A percentile compares a stretch with the other conserved stretches of the same genome.
phyloP scores from a whole-genome alignment of 2,329 filamentous ascomycete species.

The Metarhizium anisopliae region DNA sequence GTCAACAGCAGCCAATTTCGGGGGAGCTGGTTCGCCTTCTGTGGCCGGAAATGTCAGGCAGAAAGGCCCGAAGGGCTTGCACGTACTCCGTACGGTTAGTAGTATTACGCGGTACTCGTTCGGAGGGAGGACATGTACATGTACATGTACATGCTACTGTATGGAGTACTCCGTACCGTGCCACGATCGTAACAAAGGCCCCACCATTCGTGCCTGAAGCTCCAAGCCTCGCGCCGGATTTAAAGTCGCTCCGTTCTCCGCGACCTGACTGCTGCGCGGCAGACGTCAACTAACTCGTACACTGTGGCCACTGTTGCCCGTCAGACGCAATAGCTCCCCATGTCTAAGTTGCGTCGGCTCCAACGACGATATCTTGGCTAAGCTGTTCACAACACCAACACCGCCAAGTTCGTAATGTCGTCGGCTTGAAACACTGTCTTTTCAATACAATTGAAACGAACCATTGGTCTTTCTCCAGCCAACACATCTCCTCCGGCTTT shows the following conservation, averaged over 20 bases:
- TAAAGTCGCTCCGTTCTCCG: slow-evolving; percentile 13
- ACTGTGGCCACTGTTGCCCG: slow-evolving; percentile 5
- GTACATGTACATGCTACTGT: background rate
- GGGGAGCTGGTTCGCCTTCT: slow-evolving; percentile 8
- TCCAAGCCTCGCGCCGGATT: background rate
- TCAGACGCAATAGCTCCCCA: slow-evolving; percentile 2
- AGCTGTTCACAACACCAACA: background rate
- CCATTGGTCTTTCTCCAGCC: background rate
- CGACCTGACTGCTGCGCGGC: slow-evolving; percentile 1
- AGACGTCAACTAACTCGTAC: background rate
- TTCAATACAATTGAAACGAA: background rate
- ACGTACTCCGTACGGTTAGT: no score
- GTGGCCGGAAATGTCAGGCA: slow-evolving; percentile 25
- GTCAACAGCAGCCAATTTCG: slow-evolving; percentile 15
- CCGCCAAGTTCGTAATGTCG: background rate
- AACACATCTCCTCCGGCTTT: background rate
- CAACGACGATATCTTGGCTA: background rate
- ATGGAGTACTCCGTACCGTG: background rate
- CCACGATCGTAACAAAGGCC: background rate
- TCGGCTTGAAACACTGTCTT: background rate
- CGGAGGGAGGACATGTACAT: no score
- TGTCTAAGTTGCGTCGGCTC: background rate
- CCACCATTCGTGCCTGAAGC: background rate
- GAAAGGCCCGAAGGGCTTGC: slow-evolving; percentile 9
- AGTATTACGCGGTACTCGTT: no score